Base-by-base conservation (phyloP, 805 yeast species). In the Tetrapisispora iriomotensis region DNA sequence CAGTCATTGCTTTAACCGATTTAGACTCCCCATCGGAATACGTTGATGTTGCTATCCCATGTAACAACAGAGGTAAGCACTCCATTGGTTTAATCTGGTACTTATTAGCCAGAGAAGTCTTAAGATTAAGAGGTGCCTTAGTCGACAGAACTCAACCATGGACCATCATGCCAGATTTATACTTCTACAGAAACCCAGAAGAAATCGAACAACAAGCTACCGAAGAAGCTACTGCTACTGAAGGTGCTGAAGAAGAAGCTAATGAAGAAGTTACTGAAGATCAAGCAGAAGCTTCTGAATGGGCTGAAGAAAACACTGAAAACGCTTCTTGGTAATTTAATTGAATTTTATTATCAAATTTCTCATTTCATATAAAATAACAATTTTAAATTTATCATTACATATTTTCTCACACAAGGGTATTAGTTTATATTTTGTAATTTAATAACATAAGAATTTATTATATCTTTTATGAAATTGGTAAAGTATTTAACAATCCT, bases 131-230 rank as follows among this genome's bases (percentile, higher is more conserved):
- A 77, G 98, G 99, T 68, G 80, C 87, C 67, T 72, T 92, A 60
- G 87, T 94, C 67, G 82, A 84, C 85, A 87, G 99, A 80, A 67
- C 83, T 58, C 85, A 92, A 71, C 81, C 83, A 71, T 92, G 99
- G 99, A 75, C 94, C 60, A 92, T 92, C 68, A 92, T 92, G 98
- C 97, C 97, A 71, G 99, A 92, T 77, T 81, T 92, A 72, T 92
- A 88, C 88, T 92, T 92, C 88, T 92, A 92, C 96, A 92, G 99
- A 82, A 96, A 92, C 77, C 98, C 99, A 67, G 97, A 90, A 78
- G 99, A 92, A 75, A 82, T 83, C 71, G 95, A 86, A 75, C 71
- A 70, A 63, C 77, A 72, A 57, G 75, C 70, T 58, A 76, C 75
- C 59, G 83, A 77, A 64, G 81, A 72, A 61, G 74, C 70, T 54